Evolutionary conservation across 768 basidiomycete genomes (phyloP).

Genomic region (Ramaria rubella): DNA sequence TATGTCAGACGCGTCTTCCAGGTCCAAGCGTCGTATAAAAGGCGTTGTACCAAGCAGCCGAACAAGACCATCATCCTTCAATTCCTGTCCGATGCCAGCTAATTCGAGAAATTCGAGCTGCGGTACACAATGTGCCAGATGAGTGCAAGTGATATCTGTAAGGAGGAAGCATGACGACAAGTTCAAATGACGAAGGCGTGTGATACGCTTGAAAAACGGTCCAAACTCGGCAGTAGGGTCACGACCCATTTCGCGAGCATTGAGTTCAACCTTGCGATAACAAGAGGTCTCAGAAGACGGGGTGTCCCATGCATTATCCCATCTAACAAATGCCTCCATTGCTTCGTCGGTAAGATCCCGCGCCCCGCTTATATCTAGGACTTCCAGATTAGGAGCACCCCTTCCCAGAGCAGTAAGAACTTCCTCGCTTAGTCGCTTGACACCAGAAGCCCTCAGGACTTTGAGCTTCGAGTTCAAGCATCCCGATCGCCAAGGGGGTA

Average conservation of each 20-base stretch:
- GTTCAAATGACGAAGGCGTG: slow-evolving; percentile 63
- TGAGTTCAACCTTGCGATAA: slow-evolving; percentile 41
- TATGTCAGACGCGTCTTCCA: slow-evolving; percentile 77
- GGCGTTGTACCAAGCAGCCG: slow-evolving; percentile 64
- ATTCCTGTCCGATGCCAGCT: slow-evolving; percentile 61
- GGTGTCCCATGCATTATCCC: slow-evolving; percentile 19
- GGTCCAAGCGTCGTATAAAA: slow-evolving; percentile 64
- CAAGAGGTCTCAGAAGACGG: slow-evolving; percentile 21
- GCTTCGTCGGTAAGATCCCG: slow-evolving; percentile 68
- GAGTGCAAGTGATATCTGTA: slow-evolving; percentile 68
- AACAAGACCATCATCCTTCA: slow-evolving; percentile 70
- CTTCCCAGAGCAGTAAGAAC: slow-evolving; percentile 61
- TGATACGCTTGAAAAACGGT: slow-evolving; percentile 53
- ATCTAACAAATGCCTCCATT: slow-evolving; percentile 62
- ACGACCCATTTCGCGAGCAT: slow-evolving; percentile 59
- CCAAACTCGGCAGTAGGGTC: slow-evolving; percentile 40
- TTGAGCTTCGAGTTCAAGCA: slow-evolving; percentile 30
- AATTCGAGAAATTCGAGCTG: slow-evolving; percentile 72
- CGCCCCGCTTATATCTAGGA: slow-evolving; percentile 74
- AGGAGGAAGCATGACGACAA: slow-evolving; percentile 66
- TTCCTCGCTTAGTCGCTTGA: slow-evolving; percentile 53
- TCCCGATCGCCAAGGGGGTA: neutral
- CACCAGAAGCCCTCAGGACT: slow-evolving; percentile 60
- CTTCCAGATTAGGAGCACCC: slow-evolving; percentile 65
- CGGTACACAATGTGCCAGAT: slow-evolving; percentile 66